These are phyloP conservation scores for Trichoderma reesei DNA, from an alignment of 495 filamentous ascomycete species.

Conservation along the genomic window DNA sequence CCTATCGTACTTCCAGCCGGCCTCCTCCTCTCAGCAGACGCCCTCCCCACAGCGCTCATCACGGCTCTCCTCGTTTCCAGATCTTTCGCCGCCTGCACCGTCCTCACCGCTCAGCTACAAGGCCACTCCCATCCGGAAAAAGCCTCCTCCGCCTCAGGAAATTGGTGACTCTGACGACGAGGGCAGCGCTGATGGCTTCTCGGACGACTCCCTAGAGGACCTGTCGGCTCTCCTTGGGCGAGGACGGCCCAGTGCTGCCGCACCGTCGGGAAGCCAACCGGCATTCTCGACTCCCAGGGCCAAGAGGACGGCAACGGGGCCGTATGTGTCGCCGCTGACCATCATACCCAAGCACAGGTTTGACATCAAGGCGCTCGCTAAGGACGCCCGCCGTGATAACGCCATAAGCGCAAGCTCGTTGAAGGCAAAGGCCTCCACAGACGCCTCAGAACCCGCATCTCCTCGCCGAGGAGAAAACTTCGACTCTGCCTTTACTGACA, in stretches of 20 bases:
- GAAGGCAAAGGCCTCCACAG: conserved; percentile 18
- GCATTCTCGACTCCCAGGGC: conserved; percentile 25
- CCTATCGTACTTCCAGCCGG: neutral
- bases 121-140: neutral
- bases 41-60: neutral
- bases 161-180: conserved; percentile 65
- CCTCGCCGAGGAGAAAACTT: conserved; percentile 12
- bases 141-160: neutral
- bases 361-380: conserved; percentile 55
- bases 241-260: conserved; percentile 15
- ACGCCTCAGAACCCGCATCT: conserved; percentile 18
- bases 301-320: conserved; percentile 28
- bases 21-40: neutral
- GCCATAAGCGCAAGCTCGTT: conserved; percentile 47
- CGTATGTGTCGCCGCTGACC: conserved; percentile 33
- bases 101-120: conserved; percentile 2
- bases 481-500: conserved; percentile 27
- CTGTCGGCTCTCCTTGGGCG: conserved; percentile 15
- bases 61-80: neutral
- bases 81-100: neutral
- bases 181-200: conserved; percentile 45
- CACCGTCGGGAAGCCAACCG: conserved; percentile 10
- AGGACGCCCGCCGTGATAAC: conserved; percentile 47
- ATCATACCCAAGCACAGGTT: conserved; percentile 53
- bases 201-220: conserved; percentile 12